These are phyloP conservation scores for Nigrospora sphaerica DNA, from an alignment of 2,329 filamentous ascomycete species.

Conservation along the genomic window DNA sequence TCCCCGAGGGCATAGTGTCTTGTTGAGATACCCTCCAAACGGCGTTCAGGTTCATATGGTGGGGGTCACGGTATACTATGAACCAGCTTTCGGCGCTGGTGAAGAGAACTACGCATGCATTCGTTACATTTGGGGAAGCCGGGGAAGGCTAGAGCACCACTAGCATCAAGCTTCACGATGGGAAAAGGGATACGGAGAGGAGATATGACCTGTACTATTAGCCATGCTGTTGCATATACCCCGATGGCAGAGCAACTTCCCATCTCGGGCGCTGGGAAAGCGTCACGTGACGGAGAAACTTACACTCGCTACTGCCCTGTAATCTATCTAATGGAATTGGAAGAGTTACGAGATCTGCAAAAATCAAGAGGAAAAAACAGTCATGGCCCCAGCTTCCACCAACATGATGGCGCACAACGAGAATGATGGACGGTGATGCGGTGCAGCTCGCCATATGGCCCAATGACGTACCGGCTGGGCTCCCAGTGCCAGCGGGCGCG, in stretches of 20 bases:
- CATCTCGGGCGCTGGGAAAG: background rate
- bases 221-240: slow-evolving; percentile 5
- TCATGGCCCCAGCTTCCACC: no score
- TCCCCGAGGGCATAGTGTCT: background rate
- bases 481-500: no score
- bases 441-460: no score
- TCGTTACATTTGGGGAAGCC: slow-evolving; percentile 3
- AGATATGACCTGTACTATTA: slow-evolving; percentile 8
- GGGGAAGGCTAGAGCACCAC: background rate
- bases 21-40: slow-evolving; percentile 6
- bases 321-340: slow-evolving; percentile 6
- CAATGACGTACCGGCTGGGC: no score
- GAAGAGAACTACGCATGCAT: slow-evolving; percentile 1
- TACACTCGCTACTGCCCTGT: slow-evolving; percentile 10
- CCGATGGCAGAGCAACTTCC: slow-evolving; percentile 5
- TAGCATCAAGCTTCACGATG: slow-evolving; percentile 1
- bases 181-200: slow-evolving; percentile 3
- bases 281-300: slow-evolving; percentile 4
- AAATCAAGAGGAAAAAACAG: no score
- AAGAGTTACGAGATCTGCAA: background rate
- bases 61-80: background rate
- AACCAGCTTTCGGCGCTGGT: slow-evolving; percentile 1
- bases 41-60: slow-evolving; percentile 4
- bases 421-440: no score
- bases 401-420: no score